Percentiles rank a stretch among this genome's conserved stretches.
Conservation (phyloP, 192 early-diverging fungal species). For the Martensiomyces pterosporus region DNA sequence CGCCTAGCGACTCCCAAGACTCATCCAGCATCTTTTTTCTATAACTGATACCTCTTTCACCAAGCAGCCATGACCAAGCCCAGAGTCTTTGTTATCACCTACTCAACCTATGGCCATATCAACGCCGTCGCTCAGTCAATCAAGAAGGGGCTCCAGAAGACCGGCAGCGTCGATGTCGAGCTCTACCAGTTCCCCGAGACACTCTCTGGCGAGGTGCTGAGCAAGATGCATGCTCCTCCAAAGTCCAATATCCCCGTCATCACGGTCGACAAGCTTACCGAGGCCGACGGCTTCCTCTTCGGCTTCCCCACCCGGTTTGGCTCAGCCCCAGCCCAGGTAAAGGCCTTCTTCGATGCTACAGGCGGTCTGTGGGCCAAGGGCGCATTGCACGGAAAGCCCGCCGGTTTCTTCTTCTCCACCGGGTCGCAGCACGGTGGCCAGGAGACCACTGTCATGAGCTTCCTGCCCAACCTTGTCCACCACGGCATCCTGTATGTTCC, state of each 20-base stretch:
- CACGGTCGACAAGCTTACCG: too few species aligned
- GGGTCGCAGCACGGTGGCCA: too few species aligned
- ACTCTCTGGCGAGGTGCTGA: constrained; percentile 59
- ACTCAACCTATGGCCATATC: constrained; percentile 72
- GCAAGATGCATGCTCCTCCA: too few species aligned
- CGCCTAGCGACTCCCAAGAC: too few species aligned
- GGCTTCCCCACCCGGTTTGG: constrained; percentile 74
- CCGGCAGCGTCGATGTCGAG: too few species aligned
- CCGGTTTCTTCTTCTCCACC: constrained; percentile 70
- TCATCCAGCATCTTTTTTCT: too few species aligned
- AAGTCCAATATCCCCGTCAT: too few species aligned
- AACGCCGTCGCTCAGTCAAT: constrained; percentile 60
- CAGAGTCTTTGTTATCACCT: constrained; percentile 63
- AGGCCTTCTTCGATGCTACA: constrained; percentile 64
- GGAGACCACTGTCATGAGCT: constrained; percentile 65
- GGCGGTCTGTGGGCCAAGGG: constrained; percentile 56
- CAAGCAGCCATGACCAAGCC: too few species aligned
- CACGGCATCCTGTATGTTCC: constrained; percentile 80
- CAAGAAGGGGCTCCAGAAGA: constrained; percentile 59
- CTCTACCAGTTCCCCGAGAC: too few species aligned
- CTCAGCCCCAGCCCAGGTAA: constrained; percentile 67
- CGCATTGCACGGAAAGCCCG: constrained; percentile 67
- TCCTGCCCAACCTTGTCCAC: constrained; percentile 67
- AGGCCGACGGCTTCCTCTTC: too few species aligned
- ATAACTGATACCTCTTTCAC: too few species aligned